Percentiles rank a stretch among this genome's conserved stretches.
Evolutionary conservation across 2,329 filamentous ascomycete genomes (phyloP).

Genomic region (Talaromyces atroroseus): DNA sequence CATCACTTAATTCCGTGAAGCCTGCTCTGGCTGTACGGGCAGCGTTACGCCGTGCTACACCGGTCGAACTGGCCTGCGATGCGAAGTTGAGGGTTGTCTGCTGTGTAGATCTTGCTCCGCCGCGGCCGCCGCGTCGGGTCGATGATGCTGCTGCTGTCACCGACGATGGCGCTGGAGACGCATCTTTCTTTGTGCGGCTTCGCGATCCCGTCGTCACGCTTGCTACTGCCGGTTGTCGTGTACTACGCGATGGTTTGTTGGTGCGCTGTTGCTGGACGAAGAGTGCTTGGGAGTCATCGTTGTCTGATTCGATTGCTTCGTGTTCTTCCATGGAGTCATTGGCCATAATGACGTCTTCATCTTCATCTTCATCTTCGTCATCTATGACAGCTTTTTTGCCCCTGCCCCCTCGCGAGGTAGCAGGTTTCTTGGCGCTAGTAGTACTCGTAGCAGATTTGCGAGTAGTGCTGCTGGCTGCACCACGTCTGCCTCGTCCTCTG

Average conservation of each 20-base stretch:
- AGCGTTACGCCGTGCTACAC: slow-evolving; percentile 17
- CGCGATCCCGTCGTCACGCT: slow-evolving; percentile 19
- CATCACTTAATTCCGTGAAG: slow-evolving; percentile 32
- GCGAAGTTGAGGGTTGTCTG: slow-evolving; percentile 41
- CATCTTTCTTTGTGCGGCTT: slow-evolving; percentile 22
- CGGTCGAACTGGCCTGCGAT: slow-evolving; percentile 31
- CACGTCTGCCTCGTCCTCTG: slow-evolving; percentile 39
- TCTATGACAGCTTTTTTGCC: slow-evolving; percentile 26
- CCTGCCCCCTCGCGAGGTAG: slow-evolving; percentile 20
- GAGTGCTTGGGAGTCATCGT: slow-evolving; percentile 32
- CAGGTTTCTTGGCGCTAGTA: slow-evolving; percentile 27
- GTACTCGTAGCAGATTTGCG: slow-evolving; percentile 21
- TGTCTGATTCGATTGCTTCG: slow-evolving; percentile 15
- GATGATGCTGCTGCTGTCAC: slow-evolving; percentile 25
- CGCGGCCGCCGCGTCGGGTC: slow-evolving; percentile 22
- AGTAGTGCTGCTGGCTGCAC: slow-evolving; percentile 38
- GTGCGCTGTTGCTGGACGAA: slow-evolving; percentile 35
- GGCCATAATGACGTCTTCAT: slow-evolving; percentile 35
- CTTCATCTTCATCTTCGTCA: slow-evolving; percentile 35
- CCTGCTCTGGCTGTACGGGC: slow-evolving; percentile 27
- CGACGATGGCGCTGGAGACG: slow-evolving; percentile 31
- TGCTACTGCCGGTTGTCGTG: slow-evolving; percentile 21
- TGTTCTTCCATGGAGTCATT: slow-evolving; percentile 25
- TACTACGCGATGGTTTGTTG: slow-evolving; percentile 20
- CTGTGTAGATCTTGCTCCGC: slow-evolving; percentile 22